Conservation (phyloP, 2,329 filamentous ascomycete species). For the Gremmenia infestans region DNA sequence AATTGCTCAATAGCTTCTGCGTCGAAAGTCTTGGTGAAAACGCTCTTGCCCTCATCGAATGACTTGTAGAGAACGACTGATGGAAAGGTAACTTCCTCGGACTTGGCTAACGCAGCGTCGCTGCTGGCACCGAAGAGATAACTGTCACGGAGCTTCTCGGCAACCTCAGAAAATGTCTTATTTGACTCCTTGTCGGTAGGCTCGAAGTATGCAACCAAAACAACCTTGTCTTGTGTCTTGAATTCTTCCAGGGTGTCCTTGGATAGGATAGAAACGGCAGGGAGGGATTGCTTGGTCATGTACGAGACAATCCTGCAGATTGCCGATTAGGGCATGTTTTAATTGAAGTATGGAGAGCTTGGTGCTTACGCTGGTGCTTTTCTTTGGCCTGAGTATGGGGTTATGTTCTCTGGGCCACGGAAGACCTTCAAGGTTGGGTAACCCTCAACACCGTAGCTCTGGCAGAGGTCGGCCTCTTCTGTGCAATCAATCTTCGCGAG, state of each 20-base stretch:
- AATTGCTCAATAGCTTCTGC: conserved; percentile 76
- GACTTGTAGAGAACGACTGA: conserved; percentile 93
- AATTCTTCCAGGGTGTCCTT: conserved; percentile 87
- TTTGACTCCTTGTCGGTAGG: conserved; percentile 77
- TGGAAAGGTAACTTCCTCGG: conserved; percentile 83
- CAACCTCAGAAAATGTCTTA: conserved; percentile 67
- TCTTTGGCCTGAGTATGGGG: conserved; percentile 81
- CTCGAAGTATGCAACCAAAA: conserved; percentile 83
- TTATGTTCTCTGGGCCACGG: conserved; percentile 77
- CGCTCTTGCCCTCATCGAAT: conserved; percentile 93
- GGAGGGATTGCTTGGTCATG: conserved; percentile 97
- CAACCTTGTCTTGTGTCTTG: conserved; percentile 97
- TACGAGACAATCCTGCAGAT: conserved; percentile 62
- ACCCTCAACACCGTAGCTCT: conserved; percentile 85
- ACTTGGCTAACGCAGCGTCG: conserved; percentile 79
- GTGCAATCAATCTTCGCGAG: conserved; percentile 93
- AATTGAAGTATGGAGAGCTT: not conserved
- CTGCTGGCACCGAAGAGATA: conserved; percentile 89
- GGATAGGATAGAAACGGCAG: conserved; percentile 78
- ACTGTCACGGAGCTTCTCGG: conserved; percentile 77
- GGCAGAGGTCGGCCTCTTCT: conserved; percentile 87
- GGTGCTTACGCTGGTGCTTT: conserved; percentile 69
- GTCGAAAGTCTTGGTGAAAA: conserved; percentile 77
- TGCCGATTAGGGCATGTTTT: conserved; percentile 4
- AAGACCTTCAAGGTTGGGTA: conserved; percentile 99